Base-by-base conservation (phyloP, 2,329 filamentous ascomycete species). In the Trichophyton simii region DNA sequence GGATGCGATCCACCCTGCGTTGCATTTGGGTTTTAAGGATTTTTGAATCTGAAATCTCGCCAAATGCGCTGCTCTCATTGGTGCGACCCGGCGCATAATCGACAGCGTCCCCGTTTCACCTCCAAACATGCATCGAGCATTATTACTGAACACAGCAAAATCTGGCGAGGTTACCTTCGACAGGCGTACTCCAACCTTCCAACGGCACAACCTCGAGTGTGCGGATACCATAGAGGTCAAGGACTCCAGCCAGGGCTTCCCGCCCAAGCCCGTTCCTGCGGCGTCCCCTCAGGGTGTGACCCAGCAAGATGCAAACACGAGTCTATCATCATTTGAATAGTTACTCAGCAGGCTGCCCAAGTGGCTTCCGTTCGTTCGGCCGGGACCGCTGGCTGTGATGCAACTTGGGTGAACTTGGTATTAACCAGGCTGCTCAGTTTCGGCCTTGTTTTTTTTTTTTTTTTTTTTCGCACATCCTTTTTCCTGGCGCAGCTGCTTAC, bases 141-240 rank as follows among this genome's bases (percentile, higher is more conserved):
- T 61, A 61, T 65, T 65, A 58, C 65, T 66, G 61, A 66, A 66
- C 65, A 63, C 36, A 66, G 65, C 62, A 66, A 66, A 66, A 59
- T 65, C 65, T 63, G 65, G 65, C 65, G 65, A 66, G 65, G 36
- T 62, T 63, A 36, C 41, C 18, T 18, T 18, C 11, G 15, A 44
- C 42, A 50, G 28, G 48, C 22, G 8, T 46, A 25, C 11, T 11
- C 54, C 54, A 36, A 38, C 36, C 52, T 57, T 48, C 22, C 22
- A 55, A 11, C 52, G 52, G 52, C 52, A 55, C 52, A 55, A 38
- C 50, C 4, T 28, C 34, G 52, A 28, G 52, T 36, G 52, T 55
- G 52, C 52, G 52, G 52, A 55, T 55, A 36, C 52, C 52, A 55
- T 55, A 15, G 28, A 38, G 52, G 52, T 36, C 52, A 55, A 28